Conservation (phyloP, 2,329 filamentous ascomycete species). For the Penicillium paneum region DNA sequence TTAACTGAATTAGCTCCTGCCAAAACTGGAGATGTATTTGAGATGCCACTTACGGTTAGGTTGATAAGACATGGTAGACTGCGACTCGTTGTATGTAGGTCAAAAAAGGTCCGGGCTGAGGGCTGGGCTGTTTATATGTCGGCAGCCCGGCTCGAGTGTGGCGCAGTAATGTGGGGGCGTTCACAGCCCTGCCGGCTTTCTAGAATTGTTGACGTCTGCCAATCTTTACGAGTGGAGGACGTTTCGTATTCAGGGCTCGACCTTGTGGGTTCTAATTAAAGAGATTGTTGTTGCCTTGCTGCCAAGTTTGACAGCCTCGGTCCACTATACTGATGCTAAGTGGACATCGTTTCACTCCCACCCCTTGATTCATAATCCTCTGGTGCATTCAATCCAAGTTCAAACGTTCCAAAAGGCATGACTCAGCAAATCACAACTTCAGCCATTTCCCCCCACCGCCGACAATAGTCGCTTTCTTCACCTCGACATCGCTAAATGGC, state of each 20-base stretch:
- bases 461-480: conserved; percentile 1
- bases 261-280: not conserved
- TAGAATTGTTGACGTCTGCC: not conserved
- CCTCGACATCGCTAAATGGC: conserved; percentile 7
- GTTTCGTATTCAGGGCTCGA: not conserved
- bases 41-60: conserved; percentile 19
- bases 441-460: conserved; percentile 7
- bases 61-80: conserved; percentile 19
- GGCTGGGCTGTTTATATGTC: conserved; percentile 2
- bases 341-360: not conserved
- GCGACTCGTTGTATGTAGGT: not conserved
- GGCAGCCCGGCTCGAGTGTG: conserved; percentile 10
- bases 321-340: not conserved
- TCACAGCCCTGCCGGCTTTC: conserved; percentile 16
- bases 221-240: not conserved
- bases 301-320: not conserved
- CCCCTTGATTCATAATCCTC: not conserved
- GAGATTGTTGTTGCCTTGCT: not conserved
- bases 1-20: not conserved
- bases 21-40: not conserved
- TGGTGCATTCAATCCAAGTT: not conserved
- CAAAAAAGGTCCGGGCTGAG: not conserved
- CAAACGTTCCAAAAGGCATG: not conserved
- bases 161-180: conserved; percentile 21
- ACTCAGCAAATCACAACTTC: not conserved